These are phyloP conservation scores for Citrus maxima DNA, from an alignment of 345 rosid species.

Conservation along the genomic window DNA sequence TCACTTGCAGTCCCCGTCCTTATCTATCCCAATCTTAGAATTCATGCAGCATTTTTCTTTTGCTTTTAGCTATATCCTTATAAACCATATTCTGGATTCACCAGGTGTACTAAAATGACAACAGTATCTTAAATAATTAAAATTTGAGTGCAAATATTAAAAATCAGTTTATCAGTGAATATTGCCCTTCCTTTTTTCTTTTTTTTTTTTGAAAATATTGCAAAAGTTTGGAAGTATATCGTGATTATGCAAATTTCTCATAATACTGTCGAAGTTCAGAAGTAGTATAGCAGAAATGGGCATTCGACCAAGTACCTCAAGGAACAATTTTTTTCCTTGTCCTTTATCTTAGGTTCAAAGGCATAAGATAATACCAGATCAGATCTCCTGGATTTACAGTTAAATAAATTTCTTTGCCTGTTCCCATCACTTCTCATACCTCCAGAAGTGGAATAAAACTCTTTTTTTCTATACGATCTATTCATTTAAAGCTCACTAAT, in stretches of 20 bases:
- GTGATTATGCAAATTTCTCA: neutral
- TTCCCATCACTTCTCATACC: neutral
- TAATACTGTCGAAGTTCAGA: neutral
- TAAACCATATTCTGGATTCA: neutral
- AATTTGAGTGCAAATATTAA: neutral
- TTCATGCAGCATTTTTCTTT: neutral
- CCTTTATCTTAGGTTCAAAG: neutral
- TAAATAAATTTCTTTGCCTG: neutral
- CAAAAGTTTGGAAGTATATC: neutral
- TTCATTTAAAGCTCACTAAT: slow-evolving; percentile 16
- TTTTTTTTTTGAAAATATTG: neutral
- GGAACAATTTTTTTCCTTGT: neutral
- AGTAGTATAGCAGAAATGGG: neutral
- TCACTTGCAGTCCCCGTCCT: neutral
- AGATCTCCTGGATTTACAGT: neutral
- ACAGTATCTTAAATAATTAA: neutral
- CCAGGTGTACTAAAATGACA: neutral
- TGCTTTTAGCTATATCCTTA: neutral
- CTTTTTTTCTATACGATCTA: neutral
- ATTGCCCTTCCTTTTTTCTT: neutral
- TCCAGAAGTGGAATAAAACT: neutral
- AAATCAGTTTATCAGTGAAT: neutral
- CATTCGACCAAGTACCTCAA: neutral
- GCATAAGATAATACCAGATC: neutral
- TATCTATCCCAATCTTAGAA: neutral